Percentiles rank a stretch among this genome's conserved stretches.
Conservation (phyloP, 768 basidiomycete genomes). For the Brasilioporus rufonigricans region DNA sequence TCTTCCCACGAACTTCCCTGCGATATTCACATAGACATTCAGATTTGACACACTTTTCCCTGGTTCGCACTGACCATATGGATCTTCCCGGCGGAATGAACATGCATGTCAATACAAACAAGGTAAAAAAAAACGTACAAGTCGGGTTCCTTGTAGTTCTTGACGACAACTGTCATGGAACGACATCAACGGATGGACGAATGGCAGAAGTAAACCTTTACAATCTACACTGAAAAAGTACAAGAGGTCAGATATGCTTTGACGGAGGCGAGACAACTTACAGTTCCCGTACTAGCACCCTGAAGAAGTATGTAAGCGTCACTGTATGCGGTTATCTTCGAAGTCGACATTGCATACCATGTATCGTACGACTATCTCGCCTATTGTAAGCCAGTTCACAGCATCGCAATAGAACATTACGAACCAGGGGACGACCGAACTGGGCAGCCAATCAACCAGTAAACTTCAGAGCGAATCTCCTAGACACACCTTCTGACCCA, state of each 20-base stretch:
- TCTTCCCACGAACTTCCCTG: conserved; percentile 89
- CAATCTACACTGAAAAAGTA: conserved; percentile 60
- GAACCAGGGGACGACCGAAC: conserved; percentile 76
- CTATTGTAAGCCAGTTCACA: conserved; percentile 1
- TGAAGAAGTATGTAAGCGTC: conserved; percentile 22
- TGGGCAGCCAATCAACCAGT: conserved; percentile 25
- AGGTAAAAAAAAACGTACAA: conserved; percentile 48
- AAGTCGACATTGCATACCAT: conserved; percentile 39
- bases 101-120: not conserved
- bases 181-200: not conserved
- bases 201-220: conserved; percentile 30
- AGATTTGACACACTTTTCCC: conserved; percentile 23
- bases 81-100: conserved; percentile 45
- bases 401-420: conserved; percentile 21
- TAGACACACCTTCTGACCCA: conserved; percentile 80
- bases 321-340: not conserved
- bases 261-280: conserved; percentile 37
- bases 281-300: conserved; percentile 75
- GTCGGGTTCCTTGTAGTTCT: conserved; percentile 71
- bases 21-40: conserved; percentile 20
- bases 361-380: conserved; percentile 51
- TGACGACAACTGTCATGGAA: conserved; percentile 59
- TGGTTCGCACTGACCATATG: conserved; percentile 64
- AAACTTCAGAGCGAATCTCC: not conserved
- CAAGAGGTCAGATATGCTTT: not conserved